phyloP scores from a whole-genome alignment of 2,329 filamentous ascomycete genomes.

The Harringtonia lauricola region DNA sequence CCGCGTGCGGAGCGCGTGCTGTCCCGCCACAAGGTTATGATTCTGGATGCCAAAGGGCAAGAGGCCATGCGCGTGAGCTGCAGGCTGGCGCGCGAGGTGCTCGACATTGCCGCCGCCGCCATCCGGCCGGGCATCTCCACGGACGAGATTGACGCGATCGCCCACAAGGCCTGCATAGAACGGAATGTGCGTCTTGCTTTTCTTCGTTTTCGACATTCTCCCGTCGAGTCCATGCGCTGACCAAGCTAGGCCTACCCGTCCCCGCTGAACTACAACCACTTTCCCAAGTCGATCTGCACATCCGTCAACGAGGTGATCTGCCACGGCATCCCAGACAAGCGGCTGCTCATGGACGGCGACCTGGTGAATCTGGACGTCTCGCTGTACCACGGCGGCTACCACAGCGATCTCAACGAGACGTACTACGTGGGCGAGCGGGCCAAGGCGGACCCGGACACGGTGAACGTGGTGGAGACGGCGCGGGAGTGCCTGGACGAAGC shows the following conservation, averaged over 20 bases:
- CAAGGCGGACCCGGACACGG: slow-evolving; percentile 69
- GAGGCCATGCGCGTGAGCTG: slow-evolving; percentile 92
- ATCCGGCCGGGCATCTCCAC: slow-evolving; percentile 88
- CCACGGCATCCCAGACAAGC: slow-evolving; percentile 92
- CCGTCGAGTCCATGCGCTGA: not conserved
- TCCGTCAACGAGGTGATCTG: slow-evolving; percentile 97
- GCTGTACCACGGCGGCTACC: slow-evolving; percentile 87
- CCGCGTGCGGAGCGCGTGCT: slow-evolving; percentile 49
- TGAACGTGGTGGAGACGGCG: slow-evolving; percentile 82
- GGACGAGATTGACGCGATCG: slow-evolving; percentile 87
- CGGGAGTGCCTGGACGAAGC: slow-evolving; percentile 84
- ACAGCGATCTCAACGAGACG: slow-evolving; percentile 95
- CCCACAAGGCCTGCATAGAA: slow-evolving; percentile 90
- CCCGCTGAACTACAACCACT: slow-evolving; percentile 88
- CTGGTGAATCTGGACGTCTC: slow-evolving; percentile 97
- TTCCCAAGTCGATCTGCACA: slow-evolving; percentile 96
- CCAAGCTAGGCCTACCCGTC: slow-evolving; percentile 73
- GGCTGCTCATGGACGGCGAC: slow-evolving; percentile 79
- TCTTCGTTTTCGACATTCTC: not conserved
- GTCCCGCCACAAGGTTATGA: slow-evolving; percentile 64
- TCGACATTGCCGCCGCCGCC: slow-evolving; percentile 81
- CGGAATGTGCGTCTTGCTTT: slow-evolving; percentile 57
- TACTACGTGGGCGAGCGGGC: slow-evolving; percentile 95
- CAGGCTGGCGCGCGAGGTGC: slow-evolving; percentile 73
- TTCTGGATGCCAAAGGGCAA: slow-evolving; percentile 69